Evolutionary conservation across 1,284 basidiomycete species (phyloP), one percentile per base, ranked within the genome.

Genomic region (Apiotrichum gamsii): DNA sequence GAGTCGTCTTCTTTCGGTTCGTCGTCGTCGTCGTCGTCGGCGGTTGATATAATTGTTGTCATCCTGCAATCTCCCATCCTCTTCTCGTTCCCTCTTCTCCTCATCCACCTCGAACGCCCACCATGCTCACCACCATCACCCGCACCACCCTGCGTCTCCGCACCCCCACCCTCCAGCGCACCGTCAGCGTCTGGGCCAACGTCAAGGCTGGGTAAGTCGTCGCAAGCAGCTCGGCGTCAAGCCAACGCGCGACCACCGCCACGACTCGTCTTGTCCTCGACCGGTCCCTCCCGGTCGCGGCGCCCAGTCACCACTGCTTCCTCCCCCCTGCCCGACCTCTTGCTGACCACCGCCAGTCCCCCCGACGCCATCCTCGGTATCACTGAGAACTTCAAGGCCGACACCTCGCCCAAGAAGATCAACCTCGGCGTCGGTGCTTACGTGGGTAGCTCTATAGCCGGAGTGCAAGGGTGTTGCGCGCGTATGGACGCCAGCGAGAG

Each of bases 331-430:
- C 25, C 25, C 8, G 8, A 28, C 6, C 8, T 28, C 31, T 34
- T 16, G 35, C 45, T 11, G n/a, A 14, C 28, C 34, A 11, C 19
- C 20, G 9, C 1, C 49, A 54, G 52, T 16, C 52, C 52, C 30
- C 42, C 52, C 36, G 52, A 54, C 47, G 46, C 52, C 31, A 51
- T 54, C 30, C 52, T 54, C 34, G 52, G 65, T 64, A 48, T 71
- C 31, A 67, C 67, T n/a, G 69, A 71, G 45, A 64, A 62, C 47
- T 71, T 62, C 59, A 96, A 94, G 78, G 85, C 87, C 47, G 90
- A 95, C 80, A 83, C 83, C 61, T 82, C 87, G 68, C 76, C 87
- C 18, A 82, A 84, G 63, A 98, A 98, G 76, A 96, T 97, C 72
- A 98, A 98, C 77, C 79, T 98, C 48, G 94, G 94, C 70, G 90